Base-by-base conservation (phyloP, 441 rosid genomes). In the Pelargonium myrrhifolium region DNA sequence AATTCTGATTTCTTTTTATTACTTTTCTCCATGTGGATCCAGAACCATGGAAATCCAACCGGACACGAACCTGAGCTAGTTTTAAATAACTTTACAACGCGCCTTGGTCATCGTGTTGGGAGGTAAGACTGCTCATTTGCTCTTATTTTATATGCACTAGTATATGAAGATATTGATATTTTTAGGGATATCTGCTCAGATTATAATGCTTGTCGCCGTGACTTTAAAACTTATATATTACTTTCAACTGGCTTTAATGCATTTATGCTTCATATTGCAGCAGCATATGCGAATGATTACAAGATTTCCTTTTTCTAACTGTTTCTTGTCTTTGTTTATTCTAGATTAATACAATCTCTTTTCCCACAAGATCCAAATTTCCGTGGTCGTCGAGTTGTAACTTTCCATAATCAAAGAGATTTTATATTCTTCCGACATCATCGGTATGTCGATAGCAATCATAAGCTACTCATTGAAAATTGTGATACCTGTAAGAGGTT, bases 1-100 rank as follows among this genome's bases (percentile, higher is more conserved):
- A 17, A 1, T 53, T 53, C 9, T 53, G 59, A 9, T 68, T 37
- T 64, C 15, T 42, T 26, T 12, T 60, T 12, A 43, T 10, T 43
- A 3, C n/a, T 20, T 49, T 51, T 39, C 24, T 59, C 9, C 37
- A 8, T 42, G 56, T 11, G 66, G 18, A 68, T 65, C 66, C 82
- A 93, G 97, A 85, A 83, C 79, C 96, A 93, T 75, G 98, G 98
- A 55, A 91, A 85, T 72, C 98, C 98, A 24, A 93, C 98, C 9
- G 75, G 86, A 73, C 98, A 93, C 71, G 65, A 82, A 68, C 98
- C 98, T 0, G 98, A 93, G 81, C 84, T 93, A 40, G 84, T 91
- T 8, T 74, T 93, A 64, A 90, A 77, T 58, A 91, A 91, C 83
- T 93, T 93, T 71, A 87, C 96, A 0, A 91, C 97, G 0, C 90